Conservation (phyloP, 805 yeast species). For the Zygosaccharomyces lentus region DNA sequence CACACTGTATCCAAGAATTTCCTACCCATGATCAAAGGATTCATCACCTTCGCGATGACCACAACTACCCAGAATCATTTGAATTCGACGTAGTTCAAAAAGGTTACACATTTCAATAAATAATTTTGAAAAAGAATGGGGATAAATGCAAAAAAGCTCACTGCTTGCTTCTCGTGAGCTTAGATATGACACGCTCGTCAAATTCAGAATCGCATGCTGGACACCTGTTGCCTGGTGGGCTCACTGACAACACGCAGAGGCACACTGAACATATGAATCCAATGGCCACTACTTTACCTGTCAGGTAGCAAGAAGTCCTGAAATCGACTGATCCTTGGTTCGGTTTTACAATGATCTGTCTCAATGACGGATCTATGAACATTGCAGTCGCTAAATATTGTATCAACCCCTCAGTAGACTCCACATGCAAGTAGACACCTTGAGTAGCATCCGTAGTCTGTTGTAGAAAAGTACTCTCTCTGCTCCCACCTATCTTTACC, state of each 20-base stretch:
- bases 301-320: conserved; percentile 87
- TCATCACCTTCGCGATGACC: conserved; percentile 48
- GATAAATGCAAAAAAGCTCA: conserved; percentile 12
- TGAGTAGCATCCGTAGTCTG: conserved; percentile 94
- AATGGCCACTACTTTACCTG: conserved; percentile 85
- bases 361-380: conserved; percentile 77
- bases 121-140: not conserved
- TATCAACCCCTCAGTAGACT: conserved; percentile 68
- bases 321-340: conserved; percentile 85
- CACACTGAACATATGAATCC: conserved; percentile 97
- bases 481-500: conserved; percentile 55
- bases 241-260: conserved; percentile 63
- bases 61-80: conserved; percentile 30
- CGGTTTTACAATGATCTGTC: conserved; percentile 75
- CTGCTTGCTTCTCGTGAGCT: conserved; percentile 43
- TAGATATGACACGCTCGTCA: conserved; percentile 57
- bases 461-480: conserved; percentile 76
- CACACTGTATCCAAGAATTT: conserved; percentile 40
- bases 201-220: conserved; percentile 84
- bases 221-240: conserved; percentile 66
- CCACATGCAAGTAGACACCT: conserved; percentile 75
- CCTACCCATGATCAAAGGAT: conserved; percentile 39
- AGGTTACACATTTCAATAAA: conserved; percentile 7
- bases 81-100: conserved; percentile 23
- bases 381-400: conserved; percentile 81